These are phyloP conservation scores for Stachybotrys elegans DNA, from an alignment of 2,329 filamentous ascomycete species.

Conservation along the genomic window DNA sequence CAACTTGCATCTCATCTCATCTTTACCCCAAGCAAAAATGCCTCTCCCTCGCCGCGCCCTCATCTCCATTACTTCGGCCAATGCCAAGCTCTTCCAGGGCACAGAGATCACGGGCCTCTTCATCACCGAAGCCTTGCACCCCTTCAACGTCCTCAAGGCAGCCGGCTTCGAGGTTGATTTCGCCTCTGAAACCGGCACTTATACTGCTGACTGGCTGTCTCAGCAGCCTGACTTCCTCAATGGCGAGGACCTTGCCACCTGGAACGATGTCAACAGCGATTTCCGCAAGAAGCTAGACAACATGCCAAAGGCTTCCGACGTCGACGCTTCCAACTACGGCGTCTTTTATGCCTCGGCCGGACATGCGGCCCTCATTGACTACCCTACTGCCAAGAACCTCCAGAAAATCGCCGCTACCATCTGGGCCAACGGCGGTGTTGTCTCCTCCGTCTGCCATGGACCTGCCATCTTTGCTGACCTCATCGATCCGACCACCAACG, in stretches of 20 bases:
- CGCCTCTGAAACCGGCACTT: constrained; percentile 38
- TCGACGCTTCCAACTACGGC: constrained; percentile 17
- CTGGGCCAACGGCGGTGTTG: constrained; percentile 33
- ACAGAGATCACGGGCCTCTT: constrained; percentile 38
- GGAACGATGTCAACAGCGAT: constrained; percentile 33
- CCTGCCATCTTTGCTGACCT: constrained; percentile 31
- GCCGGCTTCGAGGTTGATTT: constrained; percentile 44
- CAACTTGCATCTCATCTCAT: too few species aligned
- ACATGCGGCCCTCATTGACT: constrained; percentile 41
- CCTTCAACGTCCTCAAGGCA: constrained; percentile 36
- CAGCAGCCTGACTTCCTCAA: constrained; percentile 35
- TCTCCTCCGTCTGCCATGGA: constrained; percentile 36
- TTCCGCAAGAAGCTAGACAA: constrained; percentile 41
- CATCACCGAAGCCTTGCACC: constrained; percentile 42
- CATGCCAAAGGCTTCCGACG: constrained; percentile 27
- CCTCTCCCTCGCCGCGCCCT: constrained; percentile 32
- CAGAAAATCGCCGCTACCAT: constrained; percentile 35
- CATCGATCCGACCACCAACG: constrained; percentile 22
- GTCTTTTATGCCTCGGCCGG: constrained; percentile 20
- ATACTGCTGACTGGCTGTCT: constrained; percentile 38
- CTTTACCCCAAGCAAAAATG: too few species aligned
- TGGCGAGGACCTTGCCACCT: constrained; percentile 31
- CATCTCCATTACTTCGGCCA: constrained; percentile 37
- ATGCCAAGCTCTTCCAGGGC: constrained; percentile 31
- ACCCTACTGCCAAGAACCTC: constrained; percentile 33